Conservation (phyloP, 495 filamentous ascomycete species). For the Lepraria neglecta region DNA sequence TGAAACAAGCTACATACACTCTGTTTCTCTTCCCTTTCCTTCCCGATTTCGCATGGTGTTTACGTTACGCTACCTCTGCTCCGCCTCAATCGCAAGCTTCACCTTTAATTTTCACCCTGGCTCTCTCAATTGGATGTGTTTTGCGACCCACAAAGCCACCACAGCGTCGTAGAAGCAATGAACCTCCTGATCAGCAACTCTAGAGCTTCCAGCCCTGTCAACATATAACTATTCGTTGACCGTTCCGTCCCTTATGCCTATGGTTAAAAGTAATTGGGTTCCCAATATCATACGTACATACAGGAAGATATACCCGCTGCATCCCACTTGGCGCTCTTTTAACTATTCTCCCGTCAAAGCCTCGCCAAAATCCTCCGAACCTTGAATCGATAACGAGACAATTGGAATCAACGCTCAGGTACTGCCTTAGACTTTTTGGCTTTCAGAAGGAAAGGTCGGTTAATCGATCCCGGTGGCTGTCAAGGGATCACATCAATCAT, state of each 20-base stretch:
- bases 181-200: background rate
- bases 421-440: too few relatives aligned
- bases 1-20: conserved; percentile 10
- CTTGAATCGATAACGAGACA: too few relatives aligned
- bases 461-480: background rate
- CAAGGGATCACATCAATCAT: conserved; percentile 1
- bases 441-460: background rate
- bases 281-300: background rate
- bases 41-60: conserved; percentile 2
- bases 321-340: conserved; percentile 14
- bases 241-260: background rate
- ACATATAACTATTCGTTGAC: background rate
- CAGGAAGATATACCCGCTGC: conserved; percentile 6
- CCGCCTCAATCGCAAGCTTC: conserved; percentile 10
- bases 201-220: background rate
- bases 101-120: background rate
- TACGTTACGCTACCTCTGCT: background rate
- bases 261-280: background rate
- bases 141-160: background rate
- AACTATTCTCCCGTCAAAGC: background rate
- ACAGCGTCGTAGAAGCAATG: conserved; percentile 1
- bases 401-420: too few relatives aligned
- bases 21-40: background rate
- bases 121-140: background rate
- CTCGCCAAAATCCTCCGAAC: conserved; percentile 11